Percentiles rank a stretch among this genome's conserved stretches.
These are phyloP conservation scores for Vanrija pseudolonga DNA, from an alignment of 1,284 basidiomycete genomes.

Conservation along the genomic window DNA sequence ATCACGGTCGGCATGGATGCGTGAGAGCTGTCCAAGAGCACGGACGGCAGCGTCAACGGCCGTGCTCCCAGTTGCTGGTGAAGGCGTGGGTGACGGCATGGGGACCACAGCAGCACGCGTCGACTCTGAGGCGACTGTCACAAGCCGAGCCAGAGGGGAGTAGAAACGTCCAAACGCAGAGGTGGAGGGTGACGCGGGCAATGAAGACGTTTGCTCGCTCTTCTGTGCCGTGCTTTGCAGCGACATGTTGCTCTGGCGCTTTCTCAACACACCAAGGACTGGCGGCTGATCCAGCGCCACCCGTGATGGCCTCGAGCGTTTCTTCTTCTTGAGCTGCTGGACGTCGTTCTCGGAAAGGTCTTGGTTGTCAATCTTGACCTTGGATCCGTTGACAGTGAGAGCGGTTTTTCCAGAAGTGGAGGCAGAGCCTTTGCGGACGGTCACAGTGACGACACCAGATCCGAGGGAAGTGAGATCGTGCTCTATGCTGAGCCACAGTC, in stretches of 20 bases:
- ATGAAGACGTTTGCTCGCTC: constrained; percentile 1
- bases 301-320: constrained; percentile 78
- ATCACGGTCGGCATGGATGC: constrained; percentile 63
- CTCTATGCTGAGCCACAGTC: constrained; percentile 91
- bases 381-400: constrained; percentile 84
- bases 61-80: constrained; percentile 45
- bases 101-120: constrained; percentile 43
- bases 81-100: constrained; percentile 37
- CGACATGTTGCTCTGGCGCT: constrained; percentile 35
- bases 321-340: constrained; percentile 74
- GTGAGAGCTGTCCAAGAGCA: constrained; percentile 71
- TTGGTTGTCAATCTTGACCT: constrained; percentile 82
- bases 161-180: constrained; percentile 19
- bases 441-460: constrained; percentile 65
- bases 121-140: constrained; percentile 65
- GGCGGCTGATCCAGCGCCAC: constrained; percentile 90
- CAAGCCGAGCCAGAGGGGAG: constrained; percentile 63
- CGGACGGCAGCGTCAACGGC: constrained; percentile 72
- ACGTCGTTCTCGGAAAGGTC: constrained; percentile 86
- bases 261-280: constrained; percentile 66
- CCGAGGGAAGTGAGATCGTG: constrained; percentile 76
- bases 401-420: constrained; percentile 60
- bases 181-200: neutral
- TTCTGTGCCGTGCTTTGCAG: constrained; percentile 10
- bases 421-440: constrained; percentile 64